These are phyloP conservation scores for Xylariaceae sp. DNA, from an alignment of 2,329 filamentous ascomycete genomes.

Conservation along the genomic window DNA sequence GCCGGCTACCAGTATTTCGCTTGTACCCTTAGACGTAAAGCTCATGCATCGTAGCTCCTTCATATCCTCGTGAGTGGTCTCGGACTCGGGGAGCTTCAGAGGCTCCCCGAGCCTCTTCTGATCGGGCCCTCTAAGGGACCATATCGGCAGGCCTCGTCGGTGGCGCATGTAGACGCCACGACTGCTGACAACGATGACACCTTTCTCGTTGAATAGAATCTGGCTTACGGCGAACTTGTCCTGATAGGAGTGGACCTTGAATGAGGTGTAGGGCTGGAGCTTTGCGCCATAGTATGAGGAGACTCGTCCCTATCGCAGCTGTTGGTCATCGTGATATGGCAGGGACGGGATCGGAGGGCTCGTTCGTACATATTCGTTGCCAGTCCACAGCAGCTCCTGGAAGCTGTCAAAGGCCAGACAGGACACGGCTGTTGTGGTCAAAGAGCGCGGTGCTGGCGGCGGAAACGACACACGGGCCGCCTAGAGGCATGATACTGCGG, in stretches of 20 bases:
- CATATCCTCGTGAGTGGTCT: conserved; percentile 66
- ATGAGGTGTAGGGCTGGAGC: conserved; percentile 85
- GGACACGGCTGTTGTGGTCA: conserved; percentile 64
- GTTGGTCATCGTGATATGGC: conserved; percentile 14
- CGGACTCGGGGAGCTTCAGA: conserved; percentile 8
- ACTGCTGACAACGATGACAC: conserved; percentile 78
- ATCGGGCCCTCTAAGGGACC: conserved; percentile 63
- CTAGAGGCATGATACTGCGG: conserved; percentile 38
- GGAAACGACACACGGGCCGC: conserved; percentile 79
- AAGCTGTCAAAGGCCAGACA: conserved; percentile 84
- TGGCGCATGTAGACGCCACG: conserved; percentile 85
- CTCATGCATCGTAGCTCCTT: conserved; percentile 89
- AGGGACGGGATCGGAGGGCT: neutral
- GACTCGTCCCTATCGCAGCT: conserved; percentile 66
- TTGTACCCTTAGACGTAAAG: conserved; percentile 81
- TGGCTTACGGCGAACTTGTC: conserved; percentile 77
- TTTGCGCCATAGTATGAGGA: conserved; percentile 84
- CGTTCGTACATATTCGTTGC: conserved; percentile 74
- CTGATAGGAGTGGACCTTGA: conserved; percentile 67
- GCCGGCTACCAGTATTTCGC: conserved; percentile 82
- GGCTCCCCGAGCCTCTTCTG: too few relatives aligned
- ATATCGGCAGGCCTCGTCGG: conserved; percentile 76
- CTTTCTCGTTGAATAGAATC: conserved; percentile 85
- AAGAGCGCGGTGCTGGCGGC: conserved; percentile 65
- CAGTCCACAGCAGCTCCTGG: conserved; percentile 89